Conservation (phyloP, 805 yeast genomes). For the Kluyveromyces starmeri region DNA sequence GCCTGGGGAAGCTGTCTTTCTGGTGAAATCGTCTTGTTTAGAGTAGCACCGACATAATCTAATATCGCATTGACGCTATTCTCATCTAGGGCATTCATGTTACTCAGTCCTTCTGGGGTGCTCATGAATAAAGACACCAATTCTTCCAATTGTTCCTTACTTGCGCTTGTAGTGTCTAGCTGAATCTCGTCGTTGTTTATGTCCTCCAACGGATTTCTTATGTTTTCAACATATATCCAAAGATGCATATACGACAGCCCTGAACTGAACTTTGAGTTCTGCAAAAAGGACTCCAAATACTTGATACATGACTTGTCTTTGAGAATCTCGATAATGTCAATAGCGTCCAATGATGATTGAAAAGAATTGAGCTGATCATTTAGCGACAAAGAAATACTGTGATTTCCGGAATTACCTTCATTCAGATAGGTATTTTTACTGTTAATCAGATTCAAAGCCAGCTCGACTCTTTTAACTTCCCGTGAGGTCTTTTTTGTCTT, state of each 20-base stretch:
- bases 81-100: slow-evolving; percentile 11
- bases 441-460: slow-evolving; percentile 21
- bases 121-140: slow-evolving; percentile 8
- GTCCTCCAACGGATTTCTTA: slow-evolving; percentile 62
- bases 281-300: slow-evolving; percentile 13
- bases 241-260: slow-evolving; percentile 39
- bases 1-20: not conserved
- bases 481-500: slow-evolving; percentile 6
- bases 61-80: slow-evolving; percentile 12
- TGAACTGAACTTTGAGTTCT: slow-evolving; percentile 3
- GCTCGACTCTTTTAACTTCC: slow-evolving; percentile 13
- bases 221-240: slow-evolving; percentile 58
- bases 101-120: slow-evolving; percentile 1
- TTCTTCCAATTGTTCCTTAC: slow-evolving; percentile 23
- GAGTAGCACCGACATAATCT: not conserved
- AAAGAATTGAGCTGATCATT: slow-evolving; percentile 9
- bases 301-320: slow-evolving; percentile 12
- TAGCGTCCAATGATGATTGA: slow-evolving; percentile 10
- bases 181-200: slow-evolving; percentile 26
- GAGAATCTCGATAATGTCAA: slow-evolving; percentile 15
- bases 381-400: not conserved
- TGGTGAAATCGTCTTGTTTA: not conserved
- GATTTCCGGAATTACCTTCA: not conserved
- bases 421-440: slow-evolving; percentile 11
- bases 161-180: slow-evolving; percentile 15